Conservation (phyloP, 768 basidiomycete species). For the Tremella yokohamensis region DNA sequence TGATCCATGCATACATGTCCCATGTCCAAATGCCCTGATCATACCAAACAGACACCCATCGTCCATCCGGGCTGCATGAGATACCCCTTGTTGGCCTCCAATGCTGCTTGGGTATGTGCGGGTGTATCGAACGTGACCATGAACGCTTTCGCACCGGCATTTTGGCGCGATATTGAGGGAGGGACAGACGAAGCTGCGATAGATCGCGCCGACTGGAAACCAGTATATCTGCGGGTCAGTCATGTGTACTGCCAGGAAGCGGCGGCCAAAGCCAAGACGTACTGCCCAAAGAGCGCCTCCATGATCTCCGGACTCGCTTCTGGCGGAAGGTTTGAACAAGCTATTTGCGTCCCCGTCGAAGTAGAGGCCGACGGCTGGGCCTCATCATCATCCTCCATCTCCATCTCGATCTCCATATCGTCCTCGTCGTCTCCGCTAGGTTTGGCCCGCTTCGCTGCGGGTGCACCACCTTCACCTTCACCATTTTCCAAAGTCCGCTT, state of each 20-base stretch:
- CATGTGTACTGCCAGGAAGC: background rate
- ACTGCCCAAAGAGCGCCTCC: constrained; percentile 87
- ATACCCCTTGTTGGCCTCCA: constrained; percentile 79
- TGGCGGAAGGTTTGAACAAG: constrained; percentile 71
- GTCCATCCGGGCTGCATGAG: constrained; percentile 60
- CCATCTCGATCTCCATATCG: constrained; percentile 82
- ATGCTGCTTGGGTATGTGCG: constrained; percentile 71
- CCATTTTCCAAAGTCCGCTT: constrained; percentile 59
- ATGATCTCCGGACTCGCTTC: constrained; percentile 86
- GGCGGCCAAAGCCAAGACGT: constrained; percentile 42
- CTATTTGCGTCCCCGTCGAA: background rate
- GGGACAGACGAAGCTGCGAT: constrained; percentile 52
- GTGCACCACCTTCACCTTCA: constrained; percentile 58
- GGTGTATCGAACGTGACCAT: constrained; percentile 73
- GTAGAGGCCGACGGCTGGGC: background rate
- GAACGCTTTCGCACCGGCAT: constrained; percentile 64
- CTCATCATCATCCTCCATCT: constrained; percentile 62
- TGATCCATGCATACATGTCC: background rate
- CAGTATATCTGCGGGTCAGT: constrained; percentile 64
- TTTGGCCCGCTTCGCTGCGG: constrained; percentile 67
- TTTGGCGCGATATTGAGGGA: constrained; percentile 29
- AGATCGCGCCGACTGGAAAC: constrained; percentile 71
- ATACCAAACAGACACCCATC: constrained; percentile 40
- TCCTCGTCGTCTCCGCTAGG: constrained; percentile 61
- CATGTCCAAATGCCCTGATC: background rate